phyloP scores from a whole-genome alignment of 2,329 filamentous ascomycete species.

The Penicillium carneum region DNA sequence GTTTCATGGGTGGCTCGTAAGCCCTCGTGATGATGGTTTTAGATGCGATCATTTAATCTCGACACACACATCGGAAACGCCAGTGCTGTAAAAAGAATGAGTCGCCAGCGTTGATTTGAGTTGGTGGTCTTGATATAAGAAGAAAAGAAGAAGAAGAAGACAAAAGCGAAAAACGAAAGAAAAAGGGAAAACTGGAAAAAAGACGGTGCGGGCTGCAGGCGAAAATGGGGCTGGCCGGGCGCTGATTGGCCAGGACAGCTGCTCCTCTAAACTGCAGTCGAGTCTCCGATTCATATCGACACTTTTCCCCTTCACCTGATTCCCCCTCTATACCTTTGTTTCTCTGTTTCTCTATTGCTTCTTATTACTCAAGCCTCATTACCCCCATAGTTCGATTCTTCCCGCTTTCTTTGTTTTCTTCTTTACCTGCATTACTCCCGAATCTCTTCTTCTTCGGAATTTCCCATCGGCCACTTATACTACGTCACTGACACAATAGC shows the following conservation, averaged over 20 bases:
- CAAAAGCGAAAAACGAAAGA: conserved; percentile 24
- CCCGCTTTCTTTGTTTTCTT: conserved; percentile 6
- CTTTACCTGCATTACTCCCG: neutral
- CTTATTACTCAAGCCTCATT: conserved; percentile 7
- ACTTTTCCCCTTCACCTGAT: conserved; percentile 24
- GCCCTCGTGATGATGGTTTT: conserved; percentile 81
- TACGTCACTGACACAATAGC: conserved; percentile 19
- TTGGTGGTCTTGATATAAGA: conserved; percentile 67
- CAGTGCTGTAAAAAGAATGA: conserved; percentile 64
- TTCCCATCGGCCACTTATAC: conserved; percentile 10
- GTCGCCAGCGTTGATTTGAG: conserved; percentile 77
- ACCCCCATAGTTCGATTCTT: neutral
- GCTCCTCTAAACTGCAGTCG: conserved; percentile 23
- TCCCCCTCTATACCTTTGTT: conserved; percentile 11
- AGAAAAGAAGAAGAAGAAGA: conserved; percentile 51
- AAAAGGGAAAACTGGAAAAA: conserved; percentile 40
- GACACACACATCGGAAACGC: conserved; percentile 75
- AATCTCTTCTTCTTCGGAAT: conserved; percentile 5
- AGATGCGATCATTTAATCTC: conserved; percentile 72
- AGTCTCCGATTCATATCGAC: conserved; percentile 43
- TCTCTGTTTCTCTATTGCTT: conserved; percentile 23
- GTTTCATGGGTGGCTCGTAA: conserved; percentile 52
- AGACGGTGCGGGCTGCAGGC: conserved; percentile 41
- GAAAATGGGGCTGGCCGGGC: conserved; percentile 22
- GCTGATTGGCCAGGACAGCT: conserved; percentile 41